Base-by-base conservation (phyloP, 441 rosid species). In the Adansonia rubrostipa region DNA sequence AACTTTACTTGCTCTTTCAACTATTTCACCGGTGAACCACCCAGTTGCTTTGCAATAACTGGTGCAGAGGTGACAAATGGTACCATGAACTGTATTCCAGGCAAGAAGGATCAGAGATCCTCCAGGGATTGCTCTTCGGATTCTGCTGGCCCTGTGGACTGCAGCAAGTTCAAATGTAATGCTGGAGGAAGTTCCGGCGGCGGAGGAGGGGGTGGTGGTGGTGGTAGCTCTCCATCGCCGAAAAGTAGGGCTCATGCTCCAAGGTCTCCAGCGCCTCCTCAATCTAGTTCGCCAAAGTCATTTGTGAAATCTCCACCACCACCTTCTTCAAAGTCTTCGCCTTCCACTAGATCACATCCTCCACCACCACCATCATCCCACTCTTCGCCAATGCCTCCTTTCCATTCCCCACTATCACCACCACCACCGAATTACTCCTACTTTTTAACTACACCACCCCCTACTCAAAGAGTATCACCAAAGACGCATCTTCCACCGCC, bases 1-100 rank as follows among this genome's bases (percentile, higher is more conserved):
- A 91, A 91, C 83, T 91, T 91, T 77, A 89, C 93, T 1, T 91
- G 85, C 76, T 86, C 92, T 24, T 85, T 79, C 80, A 91, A 91
- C 77, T 91, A 83, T 58, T 88, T 89, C 78, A 83, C 79, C 1
- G 90, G 91, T 13, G 90, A 85, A 36, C 85, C 90, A 0, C 90
- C 90, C 0, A 76, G 68, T 50, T 91, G 95, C 6, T 62, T 82
- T 1, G 89, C 91, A 3, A 79, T 85, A 36, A 72, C 85, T 0
- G 85, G 84, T 2, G 81, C 75, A 10, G 71, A 82, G 56, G 87
- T 86, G 71, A 67, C 20, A 0, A 82, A 91, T 76, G 87, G 91
- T 0, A 82, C 80, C 24, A 77, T 81, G 81, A 91, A 91, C 47
- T 91, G 95, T 77, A 81, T 89, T 57, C 79, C 86, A 3, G 89